phyloP scores from a whole-genome alignment of 2,329 filamentous ascomycete genomes.

The Talaromyces sp. region DNA sequence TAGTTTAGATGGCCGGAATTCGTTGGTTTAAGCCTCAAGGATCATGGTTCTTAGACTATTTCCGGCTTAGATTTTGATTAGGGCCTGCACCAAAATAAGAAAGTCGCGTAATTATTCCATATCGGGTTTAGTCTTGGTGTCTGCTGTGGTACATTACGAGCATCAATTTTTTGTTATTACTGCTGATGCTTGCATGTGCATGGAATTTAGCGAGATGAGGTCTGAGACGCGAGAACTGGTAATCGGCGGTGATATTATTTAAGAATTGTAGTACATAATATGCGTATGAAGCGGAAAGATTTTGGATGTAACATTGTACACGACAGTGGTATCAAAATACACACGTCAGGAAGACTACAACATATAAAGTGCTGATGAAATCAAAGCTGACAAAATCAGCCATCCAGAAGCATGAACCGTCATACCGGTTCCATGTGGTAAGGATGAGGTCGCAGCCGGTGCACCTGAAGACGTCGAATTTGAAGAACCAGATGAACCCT shows the following conservation, averaged over 20 bases:
- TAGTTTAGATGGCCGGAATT: not conserved
- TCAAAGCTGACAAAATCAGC: not conserved
- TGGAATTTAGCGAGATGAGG: not conserved
- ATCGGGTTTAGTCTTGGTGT: not conserved
- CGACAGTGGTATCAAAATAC: not conserved
- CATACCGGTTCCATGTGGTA: not conserved
- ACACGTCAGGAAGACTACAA: not conserved
- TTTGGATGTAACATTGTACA: not conserved
- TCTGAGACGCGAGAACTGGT: not conserved
- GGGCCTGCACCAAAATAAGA: not conserved
- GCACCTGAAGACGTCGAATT: not conserved
- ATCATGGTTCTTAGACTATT: not conserved
- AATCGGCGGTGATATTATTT: not conserved
- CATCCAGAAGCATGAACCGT: not conserved
- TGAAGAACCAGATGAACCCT: not conserved
- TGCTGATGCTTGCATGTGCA: not conserved
- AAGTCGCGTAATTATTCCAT: not conserved
- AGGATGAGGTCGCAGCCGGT: not conserved
- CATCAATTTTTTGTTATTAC: not conserved
- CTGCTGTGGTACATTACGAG: not conserved
- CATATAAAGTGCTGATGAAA: not conserved
- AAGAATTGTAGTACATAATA: not conserved
- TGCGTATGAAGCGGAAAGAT: no score
- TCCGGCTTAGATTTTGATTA: not conserved
- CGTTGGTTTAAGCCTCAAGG: not conserved